Base-by-base conservation (phyloP, 2,329 filamentous ascomycete genomes). In the Dactylellina haptotyla region DNA sequence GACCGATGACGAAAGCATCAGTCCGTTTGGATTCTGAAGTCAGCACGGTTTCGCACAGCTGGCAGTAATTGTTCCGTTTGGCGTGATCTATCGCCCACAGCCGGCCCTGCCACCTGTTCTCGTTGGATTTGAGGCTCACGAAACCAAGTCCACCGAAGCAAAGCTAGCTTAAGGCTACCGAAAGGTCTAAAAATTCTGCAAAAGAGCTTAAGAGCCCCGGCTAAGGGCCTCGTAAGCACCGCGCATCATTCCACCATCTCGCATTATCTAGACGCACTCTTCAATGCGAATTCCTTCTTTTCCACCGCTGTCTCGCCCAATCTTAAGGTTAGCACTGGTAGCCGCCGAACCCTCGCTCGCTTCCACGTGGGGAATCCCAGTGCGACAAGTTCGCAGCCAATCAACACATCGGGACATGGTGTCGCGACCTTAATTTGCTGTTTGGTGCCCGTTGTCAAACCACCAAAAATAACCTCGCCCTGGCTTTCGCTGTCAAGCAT, bases 401-500 rank as follows among this genome's bases (percentile, higher is more conserved):
- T 73, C 69, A 73, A 66, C 54, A 54, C 69, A 41, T 46, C 28
- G 28, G 20, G 28, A 18, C 18, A 9, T 26, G 32, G 48, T n/a
- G 30, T 50, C 69, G 32, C 53, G 62, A 4, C 34, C 34, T 28
- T 30, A 59, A 61, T 69, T 62, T 45, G 46, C 14, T 37, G 50
- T 30, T 23, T 34, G 6, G 4, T 10, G 6, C 14, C 32, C 53
- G 46, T 48, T 53, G 28, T 50, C 43, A 61, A 53, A 53, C 48
- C 8, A 48, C 65, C 65, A 73, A 73, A 73, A 73, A 73, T 66
- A 73, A 66, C 25, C 16, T 28, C 14, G 53, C 61, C 25, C 23
- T 18, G 46, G 37, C 18, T n/a, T 2, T 3, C 4, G 9, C 10
- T 37, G 48, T 26, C 57, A 26, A 61, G 53, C 51, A 72, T 65